Percentiles rank a stretch among this genome's conserved stretches.
phyloP scores from a whole-genome alignment of 2,329 filamentous ascomycete species.

The Ceratocystis cubensis region DNA sequence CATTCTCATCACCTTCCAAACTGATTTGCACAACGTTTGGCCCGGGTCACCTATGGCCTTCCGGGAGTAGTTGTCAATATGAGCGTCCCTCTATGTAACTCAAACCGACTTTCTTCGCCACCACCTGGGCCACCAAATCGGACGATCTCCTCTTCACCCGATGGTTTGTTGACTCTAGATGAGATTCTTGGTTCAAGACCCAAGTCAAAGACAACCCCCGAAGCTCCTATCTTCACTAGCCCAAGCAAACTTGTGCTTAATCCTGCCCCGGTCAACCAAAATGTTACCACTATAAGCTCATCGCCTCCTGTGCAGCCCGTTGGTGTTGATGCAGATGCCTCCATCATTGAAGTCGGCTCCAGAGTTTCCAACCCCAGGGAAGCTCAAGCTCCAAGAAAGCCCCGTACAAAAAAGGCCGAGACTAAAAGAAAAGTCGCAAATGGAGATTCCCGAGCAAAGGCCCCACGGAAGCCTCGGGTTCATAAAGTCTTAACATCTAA shows the following conservation, averaged over 20 bases:
- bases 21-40: background rate
- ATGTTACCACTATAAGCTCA: background rate
- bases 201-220: background rate
- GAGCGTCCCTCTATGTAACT: background rate
- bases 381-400: conserved; percentile 1
- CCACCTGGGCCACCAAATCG: background rate
- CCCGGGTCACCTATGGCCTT: background rate
- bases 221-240: background rate
- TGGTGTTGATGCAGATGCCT: conserved; percentile 2
- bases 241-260: background rate
- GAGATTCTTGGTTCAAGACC: background rate
- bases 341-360: conserved; percentile 15
- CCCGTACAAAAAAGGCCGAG: conserved; percentile 4
- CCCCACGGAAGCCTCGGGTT: conserved; percentile 4
- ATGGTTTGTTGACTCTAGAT: background rate
- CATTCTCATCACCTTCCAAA: background rate
- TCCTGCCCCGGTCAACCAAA: background rate
- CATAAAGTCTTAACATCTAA: background rate
- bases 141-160: conserved; percentile 13
- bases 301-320: background rate
- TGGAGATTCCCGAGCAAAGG: conserved; percentile 7
- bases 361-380: conserved; percentile 4
- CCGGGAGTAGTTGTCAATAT: background rate
- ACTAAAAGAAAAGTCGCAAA: background rate
- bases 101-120: background rate